These are phyloP conservation scores for Brassica hybrid DNA, from an alignment of 441 rosid genomes.

Conservation along the genomic window DNA sequence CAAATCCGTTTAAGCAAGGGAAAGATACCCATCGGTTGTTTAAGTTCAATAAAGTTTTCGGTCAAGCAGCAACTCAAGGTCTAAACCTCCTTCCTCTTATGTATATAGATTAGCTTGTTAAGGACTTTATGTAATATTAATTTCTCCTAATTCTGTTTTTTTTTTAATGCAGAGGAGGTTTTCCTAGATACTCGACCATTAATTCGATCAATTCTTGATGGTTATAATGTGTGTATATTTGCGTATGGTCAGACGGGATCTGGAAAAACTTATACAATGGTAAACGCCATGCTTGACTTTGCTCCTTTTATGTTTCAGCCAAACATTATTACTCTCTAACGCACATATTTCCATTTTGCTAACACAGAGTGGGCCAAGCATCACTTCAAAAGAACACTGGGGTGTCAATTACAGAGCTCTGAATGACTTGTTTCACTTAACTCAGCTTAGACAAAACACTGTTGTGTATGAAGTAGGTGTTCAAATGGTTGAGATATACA, in stretches of 20 bases:
- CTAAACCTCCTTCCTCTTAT: constrained; percentile 11
- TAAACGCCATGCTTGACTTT: constrained; percentile 32
- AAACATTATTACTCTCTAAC: constrained; percentile 20
- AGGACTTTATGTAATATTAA: not conserved
- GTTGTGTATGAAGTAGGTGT: constrained; percentile 73
- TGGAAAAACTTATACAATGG: constrained; percentile 97
- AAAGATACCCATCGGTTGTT: constrained; percentile 66
- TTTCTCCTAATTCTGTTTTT: not conserved
- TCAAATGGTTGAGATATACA: constrained; percentile 96
- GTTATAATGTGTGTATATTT: constrained; percentile 90
- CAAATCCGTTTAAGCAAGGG: constrained; percentile 66
- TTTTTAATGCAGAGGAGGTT: constrained; percentile 68
- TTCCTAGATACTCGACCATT: constrained; percentile 88
- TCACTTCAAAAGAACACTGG: constrained; percentile 81
- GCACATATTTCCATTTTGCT: constrained; percentile 26
- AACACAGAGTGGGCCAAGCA: constrained; percentile 83
- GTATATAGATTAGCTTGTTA: constrained; percentile 1
- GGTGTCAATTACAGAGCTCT: constrained; percentile 96
- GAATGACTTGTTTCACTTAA: constrained; percentile 83
- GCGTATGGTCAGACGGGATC: constrained; percentile 99
- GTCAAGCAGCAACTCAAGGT: constrained; percentile 75
- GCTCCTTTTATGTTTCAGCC: constrained; percentile 15
- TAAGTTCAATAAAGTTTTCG: constrained; percentile 77
- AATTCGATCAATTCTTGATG: constrained; percentile 88
- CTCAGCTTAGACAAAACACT: constrained; percentile 65